Conservation (phyloP, 371 early-diverging fungal genomes). For the Rhizopus microsporus region DNA sequence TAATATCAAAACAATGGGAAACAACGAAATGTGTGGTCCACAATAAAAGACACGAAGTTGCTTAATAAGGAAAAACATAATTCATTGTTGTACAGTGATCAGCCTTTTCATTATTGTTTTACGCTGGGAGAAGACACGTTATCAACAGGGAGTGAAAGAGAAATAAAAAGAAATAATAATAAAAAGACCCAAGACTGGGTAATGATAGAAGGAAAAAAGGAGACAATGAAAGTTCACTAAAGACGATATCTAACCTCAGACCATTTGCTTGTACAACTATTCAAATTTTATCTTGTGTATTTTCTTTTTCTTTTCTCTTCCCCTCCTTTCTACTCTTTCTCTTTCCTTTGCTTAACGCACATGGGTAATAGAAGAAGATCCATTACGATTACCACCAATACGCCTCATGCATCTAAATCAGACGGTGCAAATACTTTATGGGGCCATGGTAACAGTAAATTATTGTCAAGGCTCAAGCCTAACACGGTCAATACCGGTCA, state of each 20-base stretch:
- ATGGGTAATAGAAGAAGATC: conserved; percentile 17
- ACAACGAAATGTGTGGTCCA: too few species aligned
- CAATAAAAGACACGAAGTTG: too few species aligned
- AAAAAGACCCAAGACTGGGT: not conserved
- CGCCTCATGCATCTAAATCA: conserved; percentile 9
- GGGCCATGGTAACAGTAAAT: conserved; percentile 8
- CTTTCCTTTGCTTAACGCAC: not conserved
- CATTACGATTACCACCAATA: conserved; percentile 6
- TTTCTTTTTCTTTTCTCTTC: conserved; percentile 7
- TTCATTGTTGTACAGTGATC: too few species aligned
- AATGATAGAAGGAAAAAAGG: not conserved
- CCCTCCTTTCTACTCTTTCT: not conserved
- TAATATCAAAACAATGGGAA: too few species aligned
- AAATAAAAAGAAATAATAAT: not conserved
- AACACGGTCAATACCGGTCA: not conserved
- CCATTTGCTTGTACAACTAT: conserved; percentile 4
- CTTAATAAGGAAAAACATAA: too few species aligned
- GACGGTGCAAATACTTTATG: conserved; percentile 10
- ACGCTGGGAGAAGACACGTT: not conserved
- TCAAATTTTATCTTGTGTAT: not conserved
- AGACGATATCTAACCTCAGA: not conserved
- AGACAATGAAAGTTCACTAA: not conserved
- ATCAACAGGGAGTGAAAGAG: not conserved
- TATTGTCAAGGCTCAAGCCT: conserved; percentile 16
- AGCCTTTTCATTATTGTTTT: too few species aligned